A percentile compares a stretch with the other conserved stretches of the same genome.
These are phyloP conservation scores for Tetracladium setigerum DNA, from an alignment of 495 filamentous ascomycete genomes.

Conservation along the genomic window DNA sequence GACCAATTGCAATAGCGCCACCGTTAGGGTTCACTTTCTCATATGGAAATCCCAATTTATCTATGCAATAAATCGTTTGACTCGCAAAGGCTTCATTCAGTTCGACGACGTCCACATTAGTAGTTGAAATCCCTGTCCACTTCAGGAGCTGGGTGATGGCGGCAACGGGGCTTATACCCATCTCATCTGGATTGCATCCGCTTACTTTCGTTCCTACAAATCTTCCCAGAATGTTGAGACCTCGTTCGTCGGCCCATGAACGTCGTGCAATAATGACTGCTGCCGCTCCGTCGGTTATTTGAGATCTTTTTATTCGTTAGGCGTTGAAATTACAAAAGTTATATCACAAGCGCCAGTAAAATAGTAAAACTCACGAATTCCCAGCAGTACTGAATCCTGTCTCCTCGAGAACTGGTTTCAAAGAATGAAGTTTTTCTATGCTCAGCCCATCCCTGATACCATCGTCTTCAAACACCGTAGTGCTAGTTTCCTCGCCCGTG, in stretches of 20 bases:
- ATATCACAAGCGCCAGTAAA: neutral
- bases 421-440: slow-evolving; percentile 48
- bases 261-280: slow-evolving; percentile 58
- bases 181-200: slow-evolving; percentile 61
- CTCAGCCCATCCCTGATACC: slow-evolving; percentile 54
- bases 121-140: slow-evolving; percentile 42
- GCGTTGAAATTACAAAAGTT: neutral
- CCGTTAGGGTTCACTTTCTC: slow-evolving; percentile 59
- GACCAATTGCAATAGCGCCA: slow-evolving; percentile 67
- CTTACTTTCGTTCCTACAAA: slow-evolving; percentile 56
- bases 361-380: slow-evolving; percentile 31
- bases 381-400: slow-evolving; percentile 58
- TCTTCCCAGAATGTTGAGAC: slow-evolving; percentile 54
- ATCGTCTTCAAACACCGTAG: slow-evolving; percentile 52
- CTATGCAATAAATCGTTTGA: slow-evolving; percentile 58
- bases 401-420: slow-evolving; percentile 60
- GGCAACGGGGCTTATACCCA: slow-evolving; percentile 63
- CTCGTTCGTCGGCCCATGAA: slow-evolving; percentile 51
- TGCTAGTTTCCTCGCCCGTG: slow-evolving; percentile 33
- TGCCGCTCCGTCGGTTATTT: slow-evolving; percentile 65
- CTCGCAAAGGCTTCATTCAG: slow-evolving; percentile 72
- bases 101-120: slow-evolving; percentile 63
- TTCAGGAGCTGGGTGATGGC: slow-evolving; percentile 61
- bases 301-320: slow-evolving; percentile 33
- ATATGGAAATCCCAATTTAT: slow-evolving; percentile 44